Evolutionary conservation across 345 rosid species (phyloP).

Genomic region (Eucalyptus urophylla): DNA sequence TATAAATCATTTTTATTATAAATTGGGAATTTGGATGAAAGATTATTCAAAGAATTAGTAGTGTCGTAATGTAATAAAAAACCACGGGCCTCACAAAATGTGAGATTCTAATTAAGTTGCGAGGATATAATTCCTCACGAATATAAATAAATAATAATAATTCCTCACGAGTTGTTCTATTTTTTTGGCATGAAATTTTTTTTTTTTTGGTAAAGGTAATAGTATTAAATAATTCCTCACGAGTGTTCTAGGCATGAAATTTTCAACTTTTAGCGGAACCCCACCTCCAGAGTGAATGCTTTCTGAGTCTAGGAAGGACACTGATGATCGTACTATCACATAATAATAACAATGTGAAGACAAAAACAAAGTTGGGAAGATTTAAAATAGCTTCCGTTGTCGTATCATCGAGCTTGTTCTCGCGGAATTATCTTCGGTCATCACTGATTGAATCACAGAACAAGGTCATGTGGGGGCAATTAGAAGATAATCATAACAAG

Average conservation of each 20-base stretch:
- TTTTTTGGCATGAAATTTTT: background rate
- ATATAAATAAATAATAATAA: background rate
- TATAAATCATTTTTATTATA: background rate
- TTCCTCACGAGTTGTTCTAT: background rate
- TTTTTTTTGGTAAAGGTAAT: no score
- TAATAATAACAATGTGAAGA: background rate
- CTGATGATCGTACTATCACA: background rate
- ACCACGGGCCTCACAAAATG: background rate
- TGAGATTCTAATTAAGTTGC: background rate
- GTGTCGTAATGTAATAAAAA: background rate
- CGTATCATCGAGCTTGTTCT: background rate
- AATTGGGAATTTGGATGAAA: background rate
- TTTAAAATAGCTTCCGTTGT: background rate
- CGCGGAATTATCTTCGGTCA: background rate
- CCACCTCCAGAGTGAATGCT: background rate
- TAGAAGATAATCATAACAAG: background rate
- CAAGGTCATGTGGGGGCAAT: background rate
- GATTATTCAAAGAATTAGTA: background rate
- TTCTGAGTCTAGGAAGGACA: background rate
- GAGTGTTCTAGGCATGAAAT: background rate
- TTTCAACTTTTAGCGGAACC: background rate
- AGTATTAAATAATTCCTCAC: background rate
- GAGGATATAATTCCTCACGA: background rate
- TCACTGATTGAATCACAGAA: background rate
- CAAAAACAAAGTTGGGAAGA: background rate